Conservation (phyloP, 129 eudicot genomes). For the Scalesia atractyloides region DNA sequence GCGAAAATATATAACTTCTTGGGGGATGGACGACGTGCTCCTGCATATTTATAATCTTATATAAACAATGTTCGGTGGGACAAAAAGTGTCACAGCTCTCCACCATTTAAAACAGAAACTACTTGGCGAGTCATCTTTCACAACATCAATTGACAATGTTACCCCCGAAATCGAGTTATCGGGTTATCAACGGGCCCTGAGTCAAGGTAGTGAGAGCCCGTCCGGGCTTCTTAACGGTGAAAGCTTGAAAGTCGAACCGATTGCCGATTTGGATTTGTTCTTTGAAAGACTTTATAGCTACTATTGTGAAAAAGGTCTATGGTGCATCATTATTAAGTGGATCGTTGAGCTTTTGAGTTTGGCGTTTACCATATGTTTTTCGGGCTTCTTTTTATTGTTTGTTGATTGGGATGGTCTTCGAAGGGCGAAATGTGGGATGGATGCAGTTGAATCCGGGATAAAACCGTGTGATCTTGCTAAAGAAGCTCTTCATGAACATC, state of each 20-base stretch:
- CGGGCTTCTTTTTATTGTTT: slow-evolving; percentile 78
- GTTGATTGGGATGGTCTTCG: slow-evolving; percentile 97
- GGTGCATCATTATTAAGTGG: slow-evolving; percentile 99
- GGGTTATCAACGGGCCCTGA: slow-evolving; percentile 74
- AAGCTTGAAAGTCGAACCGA: slow-evolving; percentile 69
- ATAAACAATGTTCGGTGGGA: slow-evolving; percentile 84
- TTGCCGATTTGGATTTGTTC: slow-evolving; percentile 82
- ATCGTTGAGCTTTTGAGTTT: slow-evolving; percentile 84
- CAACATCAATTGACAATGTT: slow-evolving; percentile 46
- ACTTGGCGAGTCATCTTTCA: slow-evolving; percentile 56
- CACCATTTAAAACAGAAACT: slow-evolving; percentile 62
- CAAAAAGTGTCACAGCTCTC: slow-evolving; percentile 51
- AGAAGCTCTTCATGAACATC: slow-evolving; percentile 89
- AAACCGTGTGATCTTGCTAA: slow-evolving; percentile 88
- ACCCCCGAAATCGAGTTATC: slow-evolving; percentile 88
- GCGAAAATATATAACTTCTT: slow-evolving; percentile 35
- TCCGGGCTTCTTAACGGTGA: slow-evolving; percentile 87
- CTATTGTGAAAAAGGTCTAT: slow-evolving; percentile 92
- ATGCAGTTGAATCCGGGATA: slow-evolving; percentile 87
- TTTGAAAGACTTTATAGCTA: slow-evolving; percentile 86
- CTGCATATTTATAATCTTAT: slow-evolving; percentile 41
- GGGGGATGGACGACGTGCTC: slow-evolving; percentile 67
- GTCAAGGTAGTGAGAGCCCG: slow-evolving; percentile 89
- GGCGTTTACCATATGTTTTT: slow-evolving; percentile 84
- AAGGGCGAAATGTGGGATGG: slow-evolving; percentile 95